Evolutionary conservation across 2,329 filamentous ascomycete genomes (phyloP).

Genomic region (Keithomyces neogunnii): DNA sequence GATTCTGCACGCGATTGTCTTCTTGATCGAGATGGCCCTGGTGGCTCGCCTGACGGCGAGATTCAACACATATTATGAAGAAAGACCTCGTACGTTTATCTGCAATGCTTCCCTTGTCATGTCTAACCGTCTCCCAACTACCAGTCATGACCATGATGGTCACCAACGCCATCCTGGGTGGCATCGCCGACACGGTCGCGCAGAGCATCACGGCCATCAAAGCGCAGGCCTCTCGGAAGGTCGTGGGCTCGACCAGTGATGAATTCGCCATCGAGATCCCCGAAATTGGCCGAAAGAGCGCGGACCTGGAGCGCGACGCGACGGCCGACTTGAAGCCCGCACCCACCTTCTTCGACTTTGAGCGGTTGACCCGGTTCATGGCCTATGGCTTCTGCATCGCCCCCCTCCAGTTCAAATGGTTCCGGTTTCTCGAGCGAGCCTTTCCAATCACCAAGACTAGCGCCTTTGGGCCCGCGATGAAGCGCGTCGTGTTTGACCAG

Average conservation of each 20-base stretch:
- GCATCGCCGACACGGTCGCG: slow-evolving; percentile 91
- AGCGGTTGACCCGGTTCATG: slow-evolving; percentile 91
- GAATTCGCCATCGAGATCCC: slow-evolving; percentile 79
- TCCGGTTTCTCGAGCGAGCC: slow-evolving; percentile 68
- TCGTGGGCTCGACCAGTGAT: slow-evolving; percentile 53
- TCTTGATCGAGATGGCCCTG: slow-evolving; percentile 82
- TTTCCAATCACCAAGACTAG: slow-evolving; percentile 79
- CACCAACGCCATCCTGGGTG: slow-evolving; percentile 91
- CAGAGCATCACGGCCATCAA: slow-evolving; percentile 84
- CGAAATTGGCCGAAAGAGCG: slow-evolving; percentile 75
- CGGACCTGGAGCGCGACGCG: slow-evolving; percentile 55
- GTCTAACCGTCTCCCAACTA: not conserved
- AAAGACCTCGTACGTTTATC: slow-evolving; percentile 61
- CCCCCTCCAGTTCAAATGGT: slow-evolving; percentile 93
- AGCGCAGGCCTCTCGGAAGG: slow-evolving; percentile 55
- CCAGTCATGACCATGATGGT: slow-evolving; percentile 96
- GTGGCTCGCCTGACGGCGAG: slow-evolving; percentile 73
- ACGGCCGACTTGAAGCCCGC: slow-evolving; percentile 53
- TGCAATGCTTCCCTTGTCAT: not conserved
- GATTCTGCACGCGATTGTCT: slow-evolving; percentile 74
- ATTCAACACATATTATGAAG: slow-evolving; percentile 91
- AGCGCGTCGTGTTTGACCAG: slow-evolving; percentile 88
- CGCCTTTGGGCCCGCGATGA: slow-evolving; percentile 69
- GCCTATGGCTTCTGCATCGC: slow-evolving; percentile 96
- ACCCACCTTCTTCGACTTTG: slow-evolving; percentile 88